These are phyloP conservation scores for Paraurostyla sp. DNA, from an alignment of 73 alveolate genomes.

Conservation along the genomic window DNA sequence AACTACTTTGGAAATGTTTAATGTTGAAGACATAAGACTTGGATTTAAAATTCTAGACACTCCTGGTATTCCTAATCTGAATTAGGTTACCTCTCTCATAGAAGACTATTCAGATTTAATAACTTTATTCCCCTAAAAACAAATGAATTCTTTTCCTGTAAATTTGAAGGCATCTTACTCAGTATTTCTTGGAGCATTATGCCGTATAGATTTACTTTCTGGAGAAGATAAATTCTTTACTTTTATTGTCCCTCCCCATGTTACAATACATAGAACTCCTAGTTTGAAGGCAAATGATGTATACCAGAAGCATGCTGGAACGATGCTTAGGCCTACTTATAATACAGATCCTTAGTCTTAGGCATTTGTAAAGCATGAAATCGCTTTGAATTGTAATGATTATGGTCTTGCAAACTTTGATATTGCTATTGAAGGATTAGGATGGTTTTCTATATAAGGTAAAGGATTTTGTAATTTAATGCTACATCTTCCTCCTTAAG, in stretches of 20 bases:
- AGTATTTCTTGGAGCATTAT: constrained; percentile 77
- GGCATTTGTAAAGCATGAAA: constrained; percentile 58
- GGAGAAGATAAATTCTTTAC: constrained; percentile 75
- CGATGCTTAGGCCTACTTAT: constrained; percentile 70
- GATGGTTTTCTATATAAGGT: constrained; percentile 77
- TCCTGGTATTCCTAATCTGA: constrained; percentile 79
- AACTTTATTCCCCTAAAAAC: constrained; percentile 53
- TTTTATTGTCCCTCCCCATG: constrained; percentile 65
- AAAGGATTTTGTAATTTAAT: constrained; percentile 61
- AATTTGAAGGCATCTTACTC: constrained; percentile 35
- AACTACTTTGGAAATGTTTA: constrained; percentile 73
- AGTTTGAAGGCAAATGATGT: constrained; percentile 52
- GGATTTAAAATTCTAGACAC: constrained; percentile 76
- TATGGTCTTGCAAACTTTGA: constrained; percentile 71
- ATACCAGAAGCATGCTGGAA: constrained; percentile 76
- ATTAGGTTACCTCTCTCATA: constrained; percentile 53
- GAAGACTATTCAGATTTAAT: constrained; percentile 63
- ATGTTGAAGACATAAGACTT: constrained; percentile 42
- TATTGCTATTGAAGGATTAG: constrained; percentile 74
- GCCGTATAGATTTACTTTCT: constrained; percentile 70
- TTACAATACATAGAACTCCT: constrained; percentile 79
- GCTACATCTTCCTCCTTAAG: constrained; percentile 67
- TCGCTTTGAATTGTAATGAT: constrained; percentile 56
- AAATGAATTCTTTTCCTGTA: constrained; percentile 47
- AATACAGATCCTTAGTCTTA: constrained; percentile 40